Base-by-base conservation (phyloP, 768 basidiomycete species). In the Nidula microcarpa region DNA sequence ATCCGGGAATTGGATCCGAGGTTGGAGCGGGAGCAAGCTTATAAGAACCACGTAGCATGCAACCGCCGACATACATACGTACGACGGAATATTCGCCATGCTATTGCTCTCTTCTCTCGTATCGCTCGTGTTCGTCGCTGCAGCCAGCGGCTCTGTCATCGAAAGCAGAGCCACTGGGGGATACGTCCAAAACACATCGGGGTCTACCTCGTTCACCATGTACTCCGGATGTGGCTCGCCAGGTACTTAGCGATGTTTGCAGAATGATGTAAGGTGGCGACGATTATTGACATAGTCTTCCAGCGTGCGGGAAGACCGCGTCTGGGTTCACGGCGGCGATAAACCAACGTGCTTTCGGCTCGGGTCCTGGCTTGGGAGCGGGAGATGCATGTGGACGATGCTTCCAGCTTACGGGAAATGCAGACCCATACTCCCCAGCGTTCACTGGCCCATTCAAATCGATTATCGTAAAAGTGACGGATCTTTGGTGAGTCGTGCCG, bases 361-460 rank as follows among this genome's bases (percentile, higher is more conserved):
- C 79, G 6, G 47, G 62, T 13, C 77, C 81, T 16, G 80, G 81
- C 0, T 32, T 66, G 0, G 82, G 81, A 8, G 65, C 80, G 2
- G 82, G 83, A 13, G 82, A 82, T 63, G 83, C 79, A 8, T 85
- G 82, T 55, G 83, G 82, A 11, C 78, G 82, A 36, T 84, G 83
- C 70, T 84, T 85, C 62, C 65, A 73, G 16, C 47, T 84, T 52
- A 80, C 81, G 1, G 80, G 73, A 37, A 70, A 62, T 13, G 55
- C 62, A 8, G 81, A 84, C 62, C 82, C 84, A 16, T 83, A 67
- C 68, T 77, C 79, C 18, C 79, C 80, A 1, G 53, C 66, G 0
- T 82, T 58, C 64, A 63, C 69, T 13, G 81, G 80, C 8, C 79
- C 81, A 13, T 82, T 81, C 69, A 58, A 79, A 33, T 68, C 72